Conservation (phyloP, 116 monocot genomes). For the Dioscorea cayenensis region DNA sequence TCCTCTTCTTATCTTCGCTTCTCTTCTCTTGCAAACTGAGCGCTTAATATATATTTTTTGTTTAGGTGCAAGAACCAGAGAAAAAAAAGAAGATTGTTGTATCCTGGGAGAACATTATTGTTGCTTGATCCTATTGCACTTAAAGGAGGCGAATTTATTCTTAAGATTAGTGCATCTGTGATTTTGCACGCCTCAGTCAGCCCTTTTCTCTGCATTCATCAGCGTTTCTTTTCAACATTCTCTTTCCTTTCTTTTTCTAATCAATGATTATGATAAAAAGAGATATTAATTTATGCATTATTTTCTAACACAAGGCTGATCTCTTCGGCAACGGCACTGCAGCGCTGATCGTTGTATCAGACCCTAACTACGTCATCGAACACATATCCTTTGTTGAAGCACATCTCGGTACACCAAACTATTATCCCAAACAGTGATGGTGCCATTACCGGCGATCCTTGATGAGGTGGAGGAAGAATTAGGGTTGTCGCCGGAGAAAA, state of each 20-base stretch:
- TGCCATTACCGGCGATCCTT: slow-evolving; percentile 6
- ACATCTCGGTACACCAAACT: slow-evolving; percentile 8
- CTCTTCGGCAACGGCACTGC: slow-evolving; percentile 25
- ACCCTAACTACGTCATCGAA: neutral
- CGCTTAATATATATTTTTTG: too few relatives aligned
- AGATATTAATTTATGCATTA: too few relatives aligned
- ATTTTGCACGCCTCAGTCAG: too few relatives aligned
- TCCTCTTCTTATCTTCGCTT: too few relatives aligned
- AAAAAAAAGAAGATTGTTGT: too few relatives aligned
- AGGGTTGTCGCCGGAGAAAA: slow-evolving; percentile 15
- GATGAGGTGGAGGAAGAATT: slow-evolving; percentile 23
- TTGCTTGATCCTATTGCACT: too few relatives aligned
- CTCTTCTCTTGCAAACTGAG: too few relatives aligned
- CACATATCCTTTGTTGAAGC: slow-evolving; percentile 8
- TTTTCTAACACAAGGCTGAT: neutral
- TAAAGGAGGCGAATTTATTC: too few relatives aligned
- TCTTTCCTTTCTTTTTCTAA: slow-evolving; percentile 3
- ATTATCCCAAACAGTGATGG: slow-evolving; percentile 11
- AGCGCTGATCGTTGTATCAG: slow-evolving; percentile 10
- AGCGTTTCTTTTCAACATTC: neutral
- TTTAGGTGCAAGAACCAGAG: too few relatives aligned
- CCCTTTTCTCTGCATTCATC: too few relatives aligned
- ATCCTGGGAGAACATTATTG: too few relatives aligned
- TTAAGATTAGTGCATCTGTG: too few relatives aligned
- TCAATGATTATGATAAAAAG: slow-evolving; percentile 6